These are phyloP conservation scores for Schizophyllum commune DNA, from an alignment of 1,284 basidiomycete species.

Conservation along the genomic window DNA sequence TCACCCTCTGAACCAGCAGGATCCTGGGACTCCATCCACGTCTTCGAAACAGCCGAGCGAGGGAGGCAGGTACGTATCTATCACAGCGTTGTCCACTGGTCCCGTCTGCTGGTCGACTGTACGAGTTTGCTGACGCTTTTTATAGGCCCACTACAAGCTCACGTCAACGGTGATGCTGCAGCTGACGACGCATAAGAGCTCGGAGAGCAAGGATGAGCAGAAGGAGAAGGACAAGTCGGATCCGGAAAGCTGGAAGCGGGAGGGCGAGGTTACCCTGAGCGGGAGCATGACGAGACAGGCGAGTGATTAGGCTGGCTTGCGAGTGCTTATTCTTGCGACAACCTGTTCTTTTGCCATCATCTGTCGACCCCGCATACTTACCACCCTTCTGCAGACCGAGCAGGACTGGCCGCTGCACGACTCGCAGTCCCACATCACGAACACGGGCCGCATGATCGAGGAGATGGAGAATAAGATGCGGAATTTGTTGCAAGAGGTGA, in stretches of 20 bases:
- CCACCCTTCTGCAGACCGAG: slow-evolving; percentile 51
- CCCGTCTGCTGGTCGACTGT: too few relatives aligned
- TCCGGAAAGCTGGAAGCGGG: slow-evolving; percentile 42
- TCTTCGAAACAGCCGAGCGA: slow-evolving; percentile 89
- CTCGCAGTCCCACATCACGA: slow-evolving; percentile 78
- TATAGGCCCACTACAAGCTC: slow-evolving; percentile 87
- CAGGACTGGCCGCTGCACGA: slow-evolving; percentile 79
- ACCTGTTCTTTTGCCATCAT: too few relatives aligned
- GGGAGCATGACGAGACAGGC: slow-evolving; percentile 98
- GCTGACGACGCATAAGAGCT: slow-evolving; percentile 56
- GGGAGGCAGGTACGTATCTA: slow-evolving; percentile 42
- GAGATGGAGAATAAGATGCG: slow-evolving; percentile 99
- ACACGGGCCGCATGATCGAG: slow-evolving; percentile 92
- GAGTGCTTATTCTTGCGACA: too few relatives aligned
- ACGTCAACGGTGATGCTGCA: slow-evolving; percentile 98
- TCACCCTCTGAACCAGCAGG: slow-evolving; percentile 59
- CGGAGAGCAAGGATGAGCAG: slow-evolving; percentile 36
- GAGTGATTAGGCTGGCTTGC: too few relatives aligned
- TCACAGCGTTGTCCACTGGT: neutral
- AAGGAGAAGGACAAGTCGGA: slow-evolving; percentile 29
- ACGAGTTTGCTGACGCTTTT: neutral
- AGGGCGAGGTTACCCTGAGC: slow-evolving; percentile 79
- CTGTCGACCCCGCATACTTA: too few relatives aligned
- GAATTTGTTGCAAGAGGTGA: slow-evolving; percentile 83
- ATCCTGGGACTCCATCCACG: slow-evolving; percentile 98